These are phyloP conservation scores for Verticillium longisporum DNA, from an alignment of 2,329 filamentous ascomycete genomes.

Conservation along the genomic window DNA sequence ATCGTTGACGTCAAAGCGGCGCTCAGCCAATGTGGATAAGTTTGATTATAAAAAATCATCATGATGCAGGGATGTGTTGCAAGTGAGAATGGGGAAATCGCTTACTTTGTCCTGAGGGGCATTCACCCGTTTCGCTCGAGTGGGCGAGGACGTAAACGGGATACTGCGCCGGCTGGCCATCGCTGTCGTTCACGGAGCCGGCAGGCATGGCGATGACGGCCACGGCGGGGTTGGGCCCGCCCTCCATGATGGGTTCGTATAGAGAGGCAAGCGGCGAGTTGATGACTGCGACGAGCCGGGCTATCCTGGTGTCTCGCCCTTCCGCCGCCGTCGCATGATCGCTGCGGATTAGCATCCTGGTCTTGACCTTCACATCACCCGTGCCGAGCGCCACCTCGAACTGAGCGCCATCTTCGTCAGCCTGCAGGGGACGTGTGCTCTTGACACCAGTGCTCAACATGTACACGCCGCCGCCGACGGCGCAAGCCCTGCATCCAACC, in stretches of 20 bases:
- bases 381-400: constrained; percentile 41
- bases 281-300: constrained; percentile 62
- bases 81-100: constrained; percentile 7
- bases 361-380: constrained; percentile 49
- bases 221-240: constrained; percentile 67
- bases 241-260: constrained; percentile 68
- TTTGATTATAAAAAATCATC: constrained; percentile 82
- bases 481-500: constrained; percentile 82
- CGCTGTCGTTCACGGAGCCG: constrained; percentile 30
- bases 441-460: constrained; percentile 69
- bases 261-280: constrained; percentile 57
- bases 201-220: constrained; percentile 62
- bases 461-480: constrained; percentile 87
- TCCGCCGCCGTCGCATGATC: constrained; percentile 22
- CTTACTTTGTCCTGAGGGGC: constrained; percentile 85
- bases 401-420: constrained; percentile 15
- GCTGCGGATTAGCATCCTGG: constrained; percentile 44
- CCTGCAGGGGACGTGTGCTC: constrained; percentile 14
- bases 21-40: constrained; percentile 99
- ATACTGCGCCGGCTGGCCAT: constrained; percentile 26
- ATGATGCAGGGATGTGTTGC: constrained; percentile 40
- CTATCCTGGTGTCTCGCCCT: constrained; percentile 26
- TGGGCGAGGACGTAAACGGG: constrained; percentile 63
- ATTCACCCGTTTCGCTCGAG: constrained; percentile 89
- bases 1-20: constrained; percentile 73